phyloP scores from a whole-genome alignment of 441 rosid species.

The Theobroma grandiflorum region DNA sequence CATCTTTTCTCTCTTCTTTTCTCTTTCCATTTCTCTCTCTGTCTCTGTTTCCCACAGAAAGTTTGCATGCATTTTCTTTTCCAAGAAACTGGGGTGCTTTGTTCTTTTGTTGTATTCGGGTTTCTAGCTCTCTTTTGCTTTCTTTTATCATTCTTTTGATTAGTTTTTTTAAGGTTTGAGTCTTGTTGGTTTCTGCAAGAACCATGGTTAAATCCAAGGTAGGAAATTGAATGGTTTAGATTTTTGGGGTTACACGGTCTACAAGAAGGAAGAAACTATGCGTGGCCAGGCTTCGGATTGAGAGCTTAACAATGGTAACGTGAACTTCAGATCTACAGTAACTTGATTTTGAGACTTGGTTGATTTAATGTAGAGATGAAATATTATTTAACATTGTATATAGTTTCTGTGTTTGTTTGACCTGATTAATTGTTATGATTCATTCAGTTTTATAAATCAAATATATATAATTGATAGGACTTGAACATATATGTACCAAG shows the following conservation, averaged over 20 bases:
- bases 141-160: not conserved
- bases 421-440: not conserved
- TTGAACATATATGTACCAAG: no score
- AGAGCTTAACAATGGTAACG: constrained; percentile 47
- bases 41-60: constrained; percentile 6
- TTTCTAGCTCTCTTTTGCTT: constrained; percentile 24
- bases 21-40: constrained; percentile 32
- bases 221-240: constrained; percentile 18
- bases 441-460: no score
- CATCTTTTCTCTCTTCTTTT: constrained; percentile 27
- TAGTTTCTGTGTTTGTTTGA: not conserved
- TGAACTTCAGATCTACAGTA: not conserved
- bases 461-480: no score
- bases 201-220: not conserved
- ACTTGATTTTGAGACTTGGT: not conserved
- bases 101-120: constrained; percentile 21
- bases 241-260: constrained; percentile 19
- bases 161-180: no score
- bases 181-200: not conserved
- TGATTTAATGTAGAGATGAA: not conserved
- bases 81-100: constrained; percentile 30
- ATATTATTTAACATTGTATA: not conserved
- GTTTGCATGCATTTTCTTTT: constrained; percentile 6
- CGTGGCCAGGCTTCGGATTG: constrained; percentile 34
- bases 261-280: constrained; percentile 29